A percentile compares a stretch with the other conserved stretches of the same genome.
These are phyloP conservation scores for Catenaria anguillulae DNA, from an alignment of 371 early-diverging fungal species.

Conservation along the genomic window DNA sequence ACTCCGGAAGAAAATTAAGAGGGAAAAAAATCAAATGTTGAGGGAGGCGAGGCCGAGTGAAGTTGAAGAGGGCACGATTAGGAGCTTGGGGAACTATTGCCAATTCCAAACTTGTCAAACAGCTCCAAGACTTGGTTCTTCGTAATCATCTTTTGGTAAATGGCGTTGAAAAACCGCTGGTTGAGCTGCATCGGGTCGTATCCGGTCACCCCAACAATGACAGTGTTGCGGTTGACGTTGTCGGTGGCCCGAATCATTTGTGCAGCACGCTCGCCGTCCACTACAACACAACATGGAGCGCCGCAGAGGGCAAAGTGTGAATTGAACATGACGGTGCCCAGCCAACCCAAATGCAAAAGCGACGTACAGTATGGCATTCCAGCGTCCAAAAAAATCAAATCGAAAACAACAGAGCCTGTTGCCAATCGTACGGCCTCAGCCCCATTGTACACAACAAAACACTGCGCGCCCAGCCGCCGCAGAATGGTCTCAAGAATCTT, in stretches of 20 bases:
- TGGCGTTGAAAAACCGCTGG: neutral
- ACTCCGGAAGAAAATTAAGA: no score
- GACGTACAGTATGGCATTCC: conserved; percentile 79
- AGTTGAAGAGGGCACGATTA: no score
- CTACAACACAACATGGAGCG: conserved; percentile 20
- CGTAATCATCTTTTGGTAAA: neutral
- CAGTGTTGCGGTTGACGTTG: conserved; percentile 55
- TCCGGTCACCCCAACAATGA: conserved; percentile 55
- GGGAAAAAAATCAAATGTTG: no score
- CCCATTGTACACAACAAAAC: conserved; percentile 70
- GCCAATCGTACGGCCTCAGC: conserved; percentile 78
- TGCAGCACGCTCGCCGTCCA: conserved; percentile 79
- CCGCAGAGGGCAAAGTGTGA: no score
- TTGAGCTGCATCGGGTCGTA: conserved; percentile 26
- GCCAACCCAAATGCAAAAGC: neutral
- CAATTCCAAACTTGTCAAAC: neutral
- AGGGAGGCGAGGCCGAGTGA: no score
- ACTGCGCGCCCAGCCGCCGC: conserved; percentile 49
- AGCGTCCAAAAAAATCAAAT: conserved; percentile 85
- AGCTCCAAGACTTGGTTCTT: neutral
- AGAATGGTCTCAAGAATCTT: conserved; percentile 77
- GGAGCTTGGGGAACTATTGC: no score
- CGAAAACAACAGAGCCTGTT: conserved; percentile 73
- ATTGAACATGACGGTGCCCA: neutral
- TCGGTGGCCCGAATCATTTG: conserved; percentile 84